Base-by-base conservation (phyloP, 345 rosid genomes). In the Boechera stricta region DNA sequence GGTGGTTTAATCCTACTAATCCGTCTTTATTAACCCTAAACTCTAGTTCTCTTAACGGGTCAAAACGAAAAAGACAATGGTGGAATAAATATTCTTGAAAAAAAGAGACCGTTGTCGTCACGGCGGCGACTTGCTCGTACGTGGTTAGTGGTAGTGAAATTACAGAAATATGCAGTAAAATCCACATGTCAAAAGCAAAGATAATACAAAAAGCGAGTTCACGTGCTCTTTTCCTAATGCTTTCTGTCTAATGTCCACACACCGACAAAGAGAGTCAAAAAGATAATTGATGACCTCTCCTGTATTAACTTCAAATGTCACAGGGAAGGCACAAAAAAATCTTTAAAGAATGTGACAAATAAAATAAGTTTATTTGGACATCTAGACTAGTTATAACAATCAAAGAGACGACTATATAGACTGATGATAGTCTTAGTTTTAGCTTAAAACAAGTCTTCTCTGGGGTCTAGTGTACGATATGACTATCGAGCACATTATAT, bases 81-180 rank as follows among this genome's bases (percentile, higher is more conserved):
- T 39, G 24, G 73, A 85, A 69, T 60, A 69, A 69, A 52, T 73
- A 56, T 78, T 67, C 18, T 52, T 66, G 18, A 26, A 29, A 41
- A 26, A 52, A 10, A 36, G 44, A 71, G 77, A 73, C 82, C 88
- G 88, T 81, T 83, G 83, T 83, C 76, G 80, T 76, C 83, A 85
- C 86, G 86, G 79, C 80, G 80, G 64, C 70, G 82, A 81, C 88
- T 69, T 62, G 75, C 33, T 53, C 75, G 41, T 52, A 60, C 54
- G 58, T 24, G 35, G 2, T 53, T 42, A 24, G 53, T 36, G 41
- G 15, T 55, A 4, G 31, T 3, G 8, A 41, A 57, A 52, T 67
- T 61, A 71, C 65, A 39, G 45, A 72, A 38, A 4, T 61, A 52
- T 73, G 56, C 71, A 41, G 33, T 72, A 77, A 79, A 76, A 62